phyloP scores from a whole-genome alignment of 257 asterid species.

The Solanum chmielewskii region DNA sequence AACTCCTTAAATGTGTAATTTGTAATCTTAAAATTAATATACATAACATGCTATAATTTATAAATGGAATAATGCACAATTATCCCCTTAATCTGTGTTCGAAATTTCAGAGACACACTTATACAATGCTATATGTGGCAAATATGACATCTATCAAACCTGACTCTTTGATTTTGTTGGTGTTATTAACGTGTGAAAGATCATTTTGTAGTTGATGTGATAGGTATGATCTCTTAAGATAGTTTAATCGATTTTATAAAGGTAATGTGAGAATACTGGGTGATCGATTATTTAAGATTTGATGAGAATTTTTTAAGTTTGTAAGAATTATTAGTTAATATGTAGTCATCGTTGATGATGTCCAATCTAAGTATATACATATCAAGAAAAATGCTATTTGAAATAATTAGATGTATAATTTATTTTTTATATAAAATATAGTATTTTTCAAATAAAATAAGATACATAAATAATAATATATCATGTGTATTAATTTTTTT shows the following conservation, averaged over 20 bases:
- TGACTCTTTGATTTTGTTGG: not conserved
- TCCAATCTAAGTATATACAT: no score
- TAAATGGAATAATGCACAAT: accelerated
- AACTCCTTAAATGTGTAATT: no score
- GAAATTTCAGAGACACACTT: no score
- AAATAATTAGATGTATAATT: no score
- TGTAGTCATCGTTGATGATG: no score
- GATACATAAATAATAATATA: not conserved
- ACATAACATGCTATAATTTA: no score
- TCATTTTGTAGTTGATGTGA: not conserved
- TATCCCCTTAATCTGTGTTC: accelerated
- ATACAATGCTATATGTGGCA: not conserved
- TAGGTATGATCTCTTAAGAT: not conserved
- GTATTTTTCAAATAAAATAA: no score
- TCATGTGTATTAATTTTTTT: no score
- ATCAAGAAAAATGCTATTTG: not conserved
- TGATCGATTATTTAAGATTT: not conserved
- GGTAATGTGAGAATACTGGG: not conserved
- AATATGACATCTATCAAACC: not conserved
- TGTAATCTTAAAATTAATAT: no score
- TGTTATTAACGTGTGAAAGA: not conserved
- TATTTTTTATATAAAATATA: no score
- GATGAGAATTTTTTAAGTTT: not conserved
- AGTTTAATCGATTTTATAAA: no score
- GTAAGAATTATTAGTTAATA: no score